Evolutionary conservation across 176 grass and related monocot species (phyloP).

Genomic region (Elaeis guineensis): DNA sequence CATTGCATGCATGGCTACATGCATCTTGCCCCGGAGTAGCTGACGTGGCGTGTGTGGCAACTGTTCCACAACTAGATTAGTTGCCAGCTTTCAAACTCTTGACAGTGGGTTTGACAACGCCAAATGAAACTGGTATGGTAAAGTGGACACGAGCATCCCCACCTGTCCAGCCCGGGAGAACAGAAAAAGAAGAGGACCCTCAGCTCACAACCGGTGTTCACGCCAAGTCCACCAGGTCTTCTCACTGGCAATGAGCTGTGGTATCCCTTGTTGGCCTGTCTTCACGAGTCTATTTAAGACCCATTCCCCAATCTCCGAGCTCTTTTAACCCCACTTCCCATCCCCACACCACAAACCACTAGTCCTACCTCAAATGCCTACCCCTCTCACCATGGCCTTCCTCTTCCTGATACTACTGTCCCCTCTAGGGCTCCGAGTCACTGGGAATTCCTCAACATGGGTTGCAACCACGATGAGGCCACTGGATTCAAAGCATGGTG

Average conservation of each 20-base stretch:
- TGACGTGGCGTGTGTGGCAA: no score
- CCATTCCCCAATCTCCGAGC: not conserved
- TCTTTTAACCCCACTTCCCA: not conserved
- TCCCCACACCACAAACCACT: not conserved
- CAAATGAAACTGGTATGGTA: no score
- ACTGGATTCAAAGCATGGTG: not conserved
- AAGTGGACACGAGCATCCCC: conserved; percentile 41
- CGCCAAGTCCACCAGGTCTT: not conserved
- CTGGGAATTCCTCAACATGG: not conserved
- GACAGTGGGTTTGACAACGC: no score
- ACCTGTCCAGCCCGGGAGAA: not conserved
- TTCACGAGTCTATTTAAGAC: conserved; percentile 43
- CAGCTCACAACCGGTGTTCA: conserved; percentile 15
- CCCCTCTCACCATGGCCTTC: conserved; percentile 10
- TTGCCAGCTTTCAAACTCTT: no score
- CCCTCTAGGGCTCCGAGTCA: not conserved
- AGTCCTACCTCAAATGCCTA: conserved; percentile 8
- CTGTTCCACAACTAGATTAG: no score
- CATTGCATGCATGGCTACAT: no score
- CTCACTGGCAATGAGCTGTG: conserved; percentile 36
- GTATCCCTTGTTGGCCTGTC: not conserved
- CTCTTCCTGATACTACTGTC: conserved; percentile 20
- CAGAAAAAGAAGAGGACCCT: not conserved
- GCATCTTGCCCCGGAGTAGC: no score
- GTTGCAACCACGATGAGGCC: not conserved